Conservation (phyloP, 2,329 filamentous ascomycete genomes). For the Fusarium sp. region DNA sequence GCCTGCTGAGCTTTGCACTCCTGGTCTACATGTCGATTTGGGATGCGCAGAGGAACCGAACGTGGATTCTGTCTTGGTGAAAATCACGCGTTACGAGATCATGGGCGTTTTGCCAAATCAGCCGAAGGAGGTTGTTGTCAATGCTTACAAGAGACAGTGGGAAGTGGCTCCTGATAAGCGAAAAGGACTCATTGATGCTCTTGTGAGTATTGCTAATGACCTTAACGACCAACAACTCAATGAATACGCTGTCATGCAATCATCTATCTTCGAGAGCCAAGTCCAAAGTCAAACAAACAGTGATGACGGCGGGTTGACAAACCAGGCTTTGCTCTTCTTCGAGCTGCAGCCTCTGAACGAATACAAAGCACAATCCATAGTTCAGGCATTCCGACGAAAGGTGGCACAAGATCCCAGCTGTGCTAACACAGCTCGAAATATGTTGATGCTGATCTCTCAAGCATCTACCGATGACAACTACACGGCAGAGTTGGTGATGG, state of each 20-base stretch:
- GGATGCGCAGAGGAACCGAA: slow-evolving; percentile 48
- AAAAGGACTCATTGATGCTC: slow-evolving; percentile 48
- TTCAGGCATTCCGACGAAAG: slow-evolving; percentile 52
- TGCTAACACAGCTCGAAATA: slow-evolving; percentile 48
- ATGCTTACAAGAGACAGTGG: slow-evolving; percentile 57
- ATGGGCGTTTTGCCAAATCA: slow-evolving; percentile 55
- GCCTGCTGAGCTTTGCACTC: slow-evolving; percentile 49
- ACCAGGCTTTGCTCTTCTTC: slow-evolving; percentile 51
- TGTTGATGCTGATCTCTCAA: slow-evolving; percentile 52
- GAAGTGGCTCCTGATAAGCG: slow-evolving; percentile 49
- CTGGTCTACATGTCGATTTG: slow-evolving; percentile 49
- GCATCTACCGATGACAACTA: slow-evolving; percentile 51
- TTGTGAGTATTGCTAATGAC: slow-evolving; percentile 52
- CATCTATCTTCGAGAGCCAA: slow-evolving; percentile 54
- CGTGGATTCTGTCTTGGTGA: slow-evolving; percentile 44
- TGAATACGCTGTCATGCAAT: slow-evolving; percentile 54
- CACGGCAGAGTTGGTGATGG: slow-evolving; percentile 50
- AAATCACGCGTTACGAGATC: slow-evolving; percentile 51
- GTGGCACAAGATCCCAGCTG: slow-evolving; percentile 48
- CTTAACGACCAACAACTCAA: slow-evolving; percentile 50
- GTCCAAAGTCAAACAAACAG: slow-evolving; percentile 42
- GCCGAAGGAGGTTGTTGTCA: slow-evolving; percentile 50
- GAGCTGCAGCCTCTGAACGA: slow-evolving; percentile 52
- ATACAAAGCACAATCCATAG: slow-evolving; percentile 50
- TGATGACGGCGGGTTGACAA: slow-evolving; percentile 49